Percentiles rank a stretch among this genome's conserved stretches.
phyloP scores from a whole-genome alignment of 495 filamentous ascomycete genomes.

The Copromyces sp. region DNA sequence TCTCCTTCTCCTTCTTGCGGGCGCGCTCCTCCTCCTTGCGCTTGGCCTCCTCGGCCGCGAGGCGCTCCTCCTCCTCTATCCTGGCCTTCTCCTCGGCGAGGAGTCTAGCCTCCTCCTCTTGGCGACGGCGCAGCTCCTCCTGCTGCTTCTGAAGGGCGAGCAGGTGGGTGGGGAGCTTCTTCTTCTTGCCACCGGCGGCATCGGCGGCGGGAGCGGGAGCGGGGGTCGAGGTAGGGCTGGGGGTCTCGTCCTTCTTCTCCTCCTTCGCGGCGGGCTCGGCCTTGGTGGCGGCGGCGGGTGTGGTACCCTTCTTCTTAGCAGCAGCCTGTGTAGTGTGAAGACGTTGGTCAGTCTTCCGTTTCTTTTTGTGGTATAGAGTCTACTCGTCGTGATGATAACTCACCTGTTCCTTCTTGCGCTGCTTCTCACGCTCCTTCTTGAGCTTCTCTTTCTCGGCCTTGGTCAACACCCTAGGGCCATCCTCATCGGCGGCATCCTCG shows the following conservation, averaged over 20 bases:
- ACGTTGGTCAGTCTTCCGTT: neutral
- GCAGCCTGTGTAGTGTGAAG: constrained; percentile 37
- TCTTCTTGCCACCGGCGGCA: constrained; percentile 55
- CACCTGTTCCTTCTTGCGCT: constrained; percentile 85
- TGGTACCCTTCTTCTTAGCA: constrained; percentile 56
- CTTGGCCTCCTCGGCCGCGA: constrained; percentile 59
- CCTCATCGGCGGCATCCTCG: constrained; percentile 45
- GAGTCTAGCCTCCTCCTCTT: constrained; percentile 64
- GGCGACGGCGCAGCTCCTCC: constrained; percentile 59
- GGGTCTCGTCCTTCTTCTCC: constrained; percentile 33
- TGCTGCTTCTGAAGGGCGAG: constrained; percentile 85
- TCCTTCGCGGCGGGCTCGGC: constrained; percentile 35
- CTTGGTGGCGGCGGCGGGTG: constrained; percentile 41
- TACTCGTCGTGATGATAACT: constrained; percentile 6
- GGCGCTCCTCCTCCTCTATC: constrained; percentile 56
- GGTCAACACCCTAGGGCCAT: constrained; percentile 58
- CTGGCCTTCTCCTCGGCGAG: constrained; percentile 66
- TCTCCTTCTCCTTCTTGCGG: constrained; percentile 88
- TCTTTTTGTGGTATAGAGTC: neutral
- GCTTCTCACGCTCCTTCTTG: constrained; percentile 93
- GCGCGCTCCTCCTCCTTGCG: constrained; percentile 43
- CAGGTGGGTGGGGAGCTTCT: constrained; percentile 78
- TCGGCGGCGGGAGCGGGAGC: constrained; percentile 39
- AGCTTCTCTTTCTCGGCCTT: constrained; percentile 96
- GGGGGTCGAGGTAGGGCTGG: constrained; percentile 18